These are phyloP conservation scores for Klebsormidium nitens DNA, from an alignment of 139 green algal genomes.

Conservation along the genomic window DNA sequence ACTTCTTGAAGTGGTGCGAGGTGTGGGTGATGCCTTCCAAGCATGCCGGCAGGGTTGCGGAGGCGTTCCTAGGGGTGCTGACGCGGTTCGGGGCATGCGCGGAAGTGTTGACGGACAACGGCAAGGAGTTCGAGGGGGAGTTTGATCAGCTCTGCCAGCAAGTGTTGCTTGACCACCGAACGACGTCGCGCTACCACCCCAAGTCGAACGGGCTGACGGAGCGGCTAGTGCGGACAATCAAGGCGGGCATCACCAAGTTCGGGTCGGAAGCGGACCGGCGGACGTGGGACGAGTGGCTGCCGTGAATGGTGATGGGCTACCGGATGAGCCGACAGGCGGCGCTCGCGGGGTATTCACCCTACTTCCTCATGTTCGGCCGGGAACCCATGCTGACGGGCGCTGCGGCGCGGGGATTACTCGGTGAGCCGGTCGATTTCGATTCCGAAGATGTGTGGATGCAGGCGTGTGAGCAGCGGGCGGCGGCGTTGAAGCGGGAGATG, in stretches of 20 bases:
- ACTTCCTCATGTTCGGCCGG: slow-evolving; percentile 1
- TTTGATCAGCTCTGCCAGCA: neutral
- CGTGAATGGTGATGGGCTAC: neutral
- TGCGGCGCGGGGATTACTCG: neutral
- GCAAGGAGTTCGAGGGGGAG: neutral
- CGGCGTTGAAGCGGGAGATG: neutral
- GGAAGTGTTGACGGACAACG: neutral
- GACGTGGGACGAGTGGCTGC: neutral
- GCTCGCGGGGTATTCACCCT: neutral
- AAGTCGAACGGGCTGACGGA: neutral
- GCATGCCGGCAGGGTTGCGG: too few relatives aligned
- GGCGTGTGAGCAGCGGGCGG: neutral
- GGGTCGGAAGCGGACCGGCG: neutral
- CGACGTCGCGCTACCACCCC: neutral
- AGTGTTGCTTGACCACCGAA: neutral
- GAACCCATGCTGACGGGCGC: neutral
- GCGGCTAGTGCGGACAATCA: too few relatives aligned
- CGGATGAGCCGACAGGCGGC: slow-evolving; percentile 1
- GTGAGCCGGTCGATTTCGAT: neutral
- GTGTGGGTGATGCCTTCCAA: neutral
- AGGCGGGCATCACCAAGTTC: too few relatives aligned
- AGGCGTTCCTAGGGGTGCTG: too few relatives aligned
- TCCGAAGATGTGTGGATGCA: neutral
- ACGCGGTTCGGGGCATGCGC: too few relatives aligned
- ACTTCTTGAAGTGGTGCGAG: slow-evolving; percentile 2